These are phyloP conservation scores for Kernera saxatilis DNA, from an alignment of 345 rosid genomes.

Conservation along the genomic window DNA sequence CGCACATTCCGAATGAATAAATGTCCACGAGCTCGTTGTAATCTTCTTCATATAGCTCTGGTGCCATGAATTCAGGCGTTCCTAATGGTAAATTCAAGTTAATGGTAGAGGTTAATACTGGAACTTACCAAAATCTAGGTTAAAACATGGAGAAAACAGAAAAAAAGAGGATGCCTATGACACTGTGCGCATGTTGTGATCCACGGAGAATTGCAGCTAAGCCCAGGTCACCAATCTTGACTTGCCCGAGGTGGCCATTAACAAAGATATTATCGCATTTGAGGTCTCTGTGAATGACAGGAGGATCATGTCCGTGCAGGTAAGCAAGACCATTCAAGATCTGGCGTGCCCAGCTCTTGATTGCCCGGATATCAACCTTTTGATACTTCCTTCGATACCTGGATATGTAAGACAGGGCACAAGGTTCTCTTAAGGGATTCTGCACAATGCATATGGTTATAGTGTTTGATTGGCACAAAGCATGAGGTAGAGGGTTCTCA, in stretches of 20 bases:
- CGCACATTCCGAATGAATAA: slow-evolving; percentile 94
- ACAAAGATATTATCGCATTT: slow-evolving; percentile 92
- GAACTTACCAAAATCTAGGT: not conserved
- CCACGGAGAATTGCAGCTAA: slow-evolving; percentile 77
- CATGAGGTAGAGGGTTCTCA: not conserved
- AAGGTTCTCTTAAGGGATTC: not conserved
- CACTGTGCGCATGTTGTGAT: slow-evolving; percentile 79
- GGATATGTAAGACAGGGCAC: not conserved
- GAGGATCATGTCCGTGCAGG: slow-evolving; percentile 77
- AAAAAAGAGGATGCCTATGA: slow-evolving; percentile 46
- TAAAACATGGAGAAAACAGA: not conserved
- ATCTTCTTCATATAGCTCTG: slow-evolving; percentile 92
- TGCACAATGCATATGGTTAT: not conserved
- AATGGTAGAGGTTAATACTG: not conserved
- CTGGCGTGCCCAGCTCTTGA: slow-evolving; percentile 91
- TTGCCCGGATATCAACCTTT: slow-evolving; percentile 58
- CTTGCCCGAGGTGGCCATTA: slow-evolving; percentile 92
- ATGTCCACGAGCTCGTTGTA: slow-evolving; percentile 88
- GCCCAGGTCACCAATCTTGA: slow-evolving; percentile 94
- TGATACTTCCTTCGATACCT: slow-evolving; percentile 73
- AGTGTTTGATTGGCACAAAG: not conserved
- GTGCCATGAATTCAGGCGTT: slow-evolving; percentile 99
- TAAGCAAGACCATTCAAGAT: slow-evolving; percentile 68
- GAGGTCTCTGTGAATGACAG: slow-evolving; percentile 91
- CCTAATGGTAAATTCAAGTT: slow-evolving; percentile 36